Conservation (phyloP, 208 protist genomes). For the Trypanosoma congolense region DNA sequence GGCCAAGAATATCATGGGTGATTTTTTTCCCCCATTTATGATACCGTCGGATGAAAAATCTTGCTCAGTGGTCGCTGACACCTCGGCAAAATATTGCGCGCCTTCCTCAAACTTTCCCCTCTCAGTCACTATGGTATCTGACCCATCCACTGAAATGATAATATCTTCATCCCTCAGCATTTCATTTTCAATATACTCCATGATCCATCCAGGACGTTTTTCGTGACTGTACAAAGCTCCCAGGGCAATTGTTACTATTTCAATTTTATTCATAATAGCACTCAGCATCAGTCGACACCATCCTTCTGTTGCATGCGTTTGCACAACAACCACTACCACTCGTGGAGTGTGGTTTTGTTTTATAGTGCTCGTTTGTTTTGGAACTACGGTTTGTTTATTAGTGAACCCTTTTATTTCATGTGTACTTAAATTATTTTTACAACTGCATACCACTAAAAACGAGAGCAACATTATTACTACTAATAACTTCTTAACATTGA, state of each 20-base stretch:
- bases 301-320: slow-evolving; percentile 4
- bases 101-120: background rate
- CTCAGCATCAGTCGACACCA: slow-evolving; percentile 21
- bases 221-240: slow-evolving; percentile 13
- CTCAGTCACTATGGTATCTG: slow-evolving; percentile 17
- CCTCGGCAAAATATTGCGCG: slow-evolving; percentile 3
- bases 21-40: background rate
- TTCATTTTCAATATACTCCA: slow-evolving; percentile 13
- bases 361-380: no score
- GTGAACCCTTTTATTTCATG: no score
- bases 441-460: no score
- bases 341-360: no score
- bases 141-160: slow-evolving; percentile 14
- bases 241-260: slow-evolving; percentile 10
- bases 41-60: slow-evolving; percentile 2
- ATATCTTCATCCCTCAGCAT: slow-evolving; percentile 13
- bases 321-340: slow-evolving; percentile 15
- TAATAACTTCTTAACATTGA: no score
- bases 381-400: no score
- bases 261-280: slow-evolving; percentile 15
- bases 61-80: slow-evolving; percentile 5
- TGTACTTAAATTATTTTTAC: no score
- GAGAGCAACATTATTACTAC: no score
- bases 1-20: slow-evolving; percentile 14
- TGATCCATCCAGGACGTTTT: slow-evolving; percentile 6